Conservation (phyloP, 805 yeast species). For the Teunomyces kruisii region DNA sequence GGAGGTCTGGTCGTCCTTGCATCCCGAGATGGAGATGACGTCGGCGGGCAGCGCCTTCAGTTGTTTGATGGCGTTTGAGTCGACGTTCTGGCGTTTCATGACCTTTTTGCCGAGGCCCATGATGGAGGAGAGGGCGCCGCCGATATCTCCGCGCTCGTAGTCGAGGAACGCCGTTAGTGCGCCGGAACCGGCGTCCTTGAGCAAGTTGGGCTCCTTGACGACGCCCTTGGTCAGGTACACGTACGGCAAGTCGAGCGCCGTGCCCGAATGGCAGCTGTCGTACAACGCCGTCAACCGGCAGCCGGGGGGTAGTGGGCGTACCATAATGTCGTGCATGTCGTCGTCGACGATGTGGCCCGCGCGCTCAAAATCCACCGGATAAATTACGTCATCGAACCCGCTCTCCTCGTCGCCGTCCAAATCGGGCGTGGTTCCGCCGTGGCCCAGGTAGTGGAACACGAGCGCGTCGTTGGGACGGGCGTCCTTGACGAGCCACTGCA, state of each 20-base stretch:
- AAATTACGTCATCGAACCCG: constrained; percentile 37
- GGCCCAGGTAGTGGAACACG: constrained; percentile 41
- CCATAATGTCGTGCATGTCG: constrained; percentile 41
- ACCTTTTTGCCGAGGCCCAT: constrained; percentile 36
- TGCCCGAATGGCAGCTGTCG: constrained; percentile 42
- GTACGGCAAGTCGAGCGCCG: constrained; percentile 40
- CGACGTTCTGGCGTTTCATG: constrained; percentile 12
- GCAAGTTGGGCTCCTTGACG: constrained; percentile 37
- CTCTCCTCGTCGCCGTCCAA: constrained; percentile 38
- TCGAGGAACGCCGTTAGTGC: constrained; percentile 31
- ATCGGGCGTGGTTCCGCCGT: constrained; percentile 38
- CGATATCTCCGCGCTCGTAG: constrained; percentile 35
- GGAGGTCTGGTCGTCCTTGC: constrained; percentile 42
- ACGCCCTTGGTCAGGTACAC: constrained; percentile 42
- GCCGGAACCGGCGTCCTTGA: constrained; percentile 37
- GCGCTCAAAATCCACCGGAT: constrained; percentile 36
- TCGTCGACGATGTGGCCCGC: constrained; percentile 37
- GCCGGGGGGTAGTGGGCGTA: constrained; percentile 34
- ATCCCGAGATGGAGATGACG: constrained; percentile 36
- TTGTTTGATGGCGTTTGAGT: constrained; percentile 25
- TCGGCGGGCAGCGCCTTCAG: constrained; percentile 39
- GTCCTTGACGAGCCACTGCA: constrained; percentile 39
- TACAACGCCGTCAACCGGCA: constrained; percentile 38
- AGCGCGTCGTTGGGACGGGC: constrained; percentile 40
- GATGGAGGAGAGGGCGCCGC: constrained; percentile 38